phyloP scores from a whole-genome alignment of 305 asterid genomes.

The Rubia tinctorum region DNA sequence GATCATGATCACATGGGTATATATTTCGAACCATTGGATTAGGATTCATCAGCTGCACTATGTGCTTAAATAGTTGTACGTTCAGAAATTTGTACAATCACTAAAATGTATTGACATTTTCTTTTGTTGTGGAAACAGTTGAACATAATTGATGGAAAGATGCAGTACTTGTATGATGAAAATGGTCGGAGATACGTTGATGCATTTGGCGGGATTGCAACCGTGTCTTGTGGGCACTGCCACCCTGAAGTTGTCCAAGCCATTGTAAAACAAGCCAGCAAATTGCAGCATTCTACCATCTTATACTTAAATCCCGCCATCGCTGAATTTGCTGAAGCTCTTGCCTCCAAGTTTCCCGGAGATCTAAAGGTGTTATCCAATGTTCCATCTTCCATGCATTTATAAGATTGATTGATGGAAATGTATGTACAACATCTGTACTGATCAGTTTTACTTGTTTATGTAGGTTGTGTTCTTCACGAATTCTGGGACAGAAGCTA shows the following conservation, averaged over 20 bases:
- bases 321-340: slow-evolving; percentile 86
- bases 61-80: too few species aligned
- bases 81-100: too few species aligned
- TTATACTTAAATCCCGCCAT: slow-evolving; percentile 68
- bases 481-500: slow-evolving; percentile 76
- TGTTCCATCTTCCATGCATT: background rate
- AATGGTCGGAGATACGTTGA: slow-evolving; percentile 73
- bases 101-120: background rate
- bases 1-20: too few species aligned
- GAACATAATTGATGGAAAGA: slow-evolving; percentile 78
- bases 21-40: too few species aligned
- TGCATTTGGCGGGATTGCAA: slow-evolving; percentile 84
- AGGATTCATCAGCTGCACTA: too few species aligned
- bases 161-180: slow-evolving; percentile 82
- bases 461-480: slow-evolving; percentile 62
- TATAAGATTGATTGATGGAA: background rate
- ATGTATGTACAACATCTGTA: too few species aligned
- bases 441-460: slow-evolving; percentile 4
- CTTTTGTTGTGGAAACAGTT: slow-evolving; percentile 33
- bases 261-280: slow-evolving; percentile 55
- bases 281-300: slow-evolving; percentile 72
- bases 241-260: slow-evolving; percentile 87
- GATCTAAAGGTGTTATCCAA: slow-evolving; percentile 56
- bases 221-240: slow-evolving; percentile 88
- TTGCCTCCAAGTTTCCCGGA: slow-evolving; percentile 70